Base-by-base conservation (phyloP, 2,329 filamentous ascomycete genomes). In the Hirsutella rhossiliensis region DNA sequence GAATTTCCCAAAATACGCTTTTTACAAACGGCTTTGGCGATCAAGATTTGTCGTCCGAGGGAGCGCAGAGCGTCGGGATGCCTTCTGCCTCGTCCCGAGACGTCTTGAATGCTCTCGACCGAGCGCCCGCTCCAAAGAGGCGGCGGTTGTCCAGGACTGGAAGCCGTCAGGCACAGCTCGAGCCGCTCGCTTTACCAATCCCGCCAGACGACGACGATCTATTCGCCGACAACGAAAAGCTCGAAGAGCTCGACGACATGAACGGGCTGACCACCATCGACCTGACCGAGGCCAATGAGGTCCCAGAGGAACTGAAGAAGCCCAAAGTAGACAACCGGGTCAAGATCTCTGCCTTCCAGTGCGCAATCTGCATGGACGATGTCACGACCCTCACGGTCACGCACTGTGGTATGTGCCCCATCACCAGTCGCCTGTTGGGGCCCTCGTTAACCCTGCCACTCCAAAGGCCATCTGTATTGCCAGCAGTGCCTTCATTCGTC, bases 351-450 rank as follows among this genome's bases (percentile, higher is more conserved):
- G 64, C 66, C 4, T 78, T 81, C 40, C 75, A 82, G 58, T 83
- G 79, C 48, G 76, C 78, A 38, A 82, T 83, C 46, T 83, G 79
- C 60, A 78, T 82, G 75, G 79, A 82, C 47, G 68, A 76, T 48
- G 72, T 68, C 23, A 72, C 69, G 2, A 64, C 67, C 27, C 53
- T 83, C 47, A 80, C 76, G 1, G 72, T 81, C 39, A 83, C 79
- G 3, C 75, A 81, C 58, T 83, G 79, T 59, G 79, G 79, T 82
- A 75, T 50, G 76, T 23, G 9, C 15, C 34, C 17, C 11, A 12
- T 19, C 5, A 5, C 11, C 34, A 37, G 18, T 11, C 34, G 18
- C 34, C 2, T 27, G 23, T 27, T 27, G 23, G 23, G 3, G 23
- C 34, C 34, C 34, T 11, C n/a, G 15, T 17, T 17, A 37, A 37